Evolutionary conservation across 225 moss, liverwort and hornwort genomes (phyloP), one percentile per base, ranked within the genome.

Genomic region (Rhytidiadelphus loreus): DNA sequence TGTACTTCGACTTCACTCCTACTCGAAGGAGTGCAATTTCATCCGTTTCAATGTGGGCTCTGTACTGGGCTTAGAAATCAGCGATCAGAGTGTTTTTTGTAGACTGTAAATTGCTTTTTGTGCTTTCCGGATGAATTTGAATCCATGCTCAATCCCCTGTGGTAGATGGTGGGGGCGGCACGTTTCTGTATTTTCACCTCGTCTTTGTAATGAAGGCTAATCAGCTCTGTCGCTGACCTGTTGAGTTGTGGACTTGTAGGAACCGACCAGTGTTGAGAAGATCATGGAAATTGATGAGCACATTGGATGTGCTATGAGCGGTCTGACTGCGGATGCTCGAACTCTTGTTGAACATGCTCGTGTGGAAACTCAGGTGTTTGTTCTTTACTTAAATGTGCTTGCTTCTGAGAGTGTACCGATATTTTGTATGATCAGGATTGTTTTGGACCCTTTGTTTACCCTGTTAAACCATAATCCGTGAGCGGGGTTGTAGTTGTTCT

Each of bases 221-320:
- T 87, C 41, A 65, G 41, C 70, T 85, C 29, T 80, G 78, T 74
- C 52, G 35, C 41, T 37, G 53, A 85, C 76, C 63, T 80, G 46
- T 74, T 56, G 29, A 80, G 72, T 28, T 30, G 48, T 83, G 89
- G 56, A 83, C 59, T 60, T 71, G 86, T 84, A 97, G 97, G 98
- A 98, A 57, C 97, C 98, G n/a, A 94, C 86, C 86, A 98, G 98
- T 87, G 94, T 98, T 79, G 97, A 98, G 89, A 98, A 98, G 89
- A 98, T 98, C 73, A 97, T 98, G 97, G 96, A 96, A 90, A 97
- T 97, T 19, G 98, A 98, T 88, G 96, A 97, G 55, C 96, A 96
- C 58, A 96, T 98, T 77, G 98, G 95, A 55, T 98, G 98, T 88
- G 98, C 98, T 13, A 95, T 96, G 95, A 97, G 98, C 88, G 98